phyloP scores from a whole-genome alignment of 352 stramenopile species.

The Elongisporangium anandrum region DNA sequence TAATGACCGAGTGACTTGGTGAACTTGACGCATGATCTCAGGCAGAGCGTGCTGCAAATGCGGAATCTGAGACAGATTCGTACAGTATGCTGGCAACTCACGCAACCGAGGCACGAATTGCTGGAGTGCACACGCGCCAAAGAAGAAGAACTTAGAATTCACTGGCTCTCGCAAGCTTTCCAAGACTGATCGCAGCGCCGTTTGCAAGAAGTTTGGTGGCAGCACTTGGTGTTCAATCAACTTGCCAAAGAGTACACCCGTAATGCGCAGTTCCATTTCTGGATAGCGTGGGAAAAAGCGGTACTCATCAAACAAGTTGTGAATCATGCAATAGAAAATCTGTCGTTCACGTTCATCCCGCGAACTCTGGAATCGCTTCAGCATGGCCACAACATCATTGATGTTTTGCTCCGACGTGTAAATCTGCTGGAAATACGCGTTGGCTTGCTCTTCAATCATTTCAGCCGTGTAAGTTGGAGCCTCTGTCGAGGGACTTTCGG shows the following conservation, averaged over 20 bases:
- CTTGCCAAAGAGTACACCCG: constrained; percentile 96
- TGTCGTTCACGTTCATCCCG: constrained; percentile 95
- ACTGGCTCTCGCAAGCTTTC: constrained; percentile 95
- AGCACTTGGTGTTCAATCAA: constrained; percentile 99
- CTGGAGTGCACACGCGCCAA: constrained; percentile 97
- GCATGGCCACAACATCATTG: constrained; percentile 96
- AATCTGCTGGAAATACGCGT: constrained; percentile 99
- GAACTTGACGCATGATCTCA: constrained; percentile 88
- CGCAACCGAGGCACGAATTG: constrained; percentile 97
- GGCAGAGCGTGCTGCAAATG: constrained; percentile 94
- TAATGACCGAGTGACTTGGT: constrained; percentile 70
- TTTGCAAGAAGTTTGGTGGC: constrained; percentile 96
- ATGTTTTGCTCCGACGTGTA: constrained; percentile 98
- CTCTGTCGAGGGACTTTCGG: constrained; percentile 13
- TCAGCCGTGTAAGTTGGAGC: constrained; percentile 75
- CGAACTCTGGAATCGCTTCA: constrained; percentile 98
- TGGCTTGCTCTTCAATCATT: constrained; percentile 98
- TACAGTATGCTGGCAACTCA: constrained; percentile 97
- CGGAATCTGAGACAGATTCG: constrained; percentile 97
- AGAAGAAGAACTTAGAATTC: constrained; percentile 98
- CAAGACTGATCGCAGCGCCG: constrained; percentile 96
- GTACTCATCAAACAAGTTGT: constrained; percentile 99
- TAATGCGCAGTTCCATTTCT: constrained; percentile 98
- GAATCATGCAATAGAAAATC: constrained; percentile 99
- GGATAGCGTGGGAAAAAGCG: constrained; percentile 99